phyloP scores from a whole-genome alignment of 2,329 filamentous ascomycete species.

The Fonsecaea nubica region DNA sequence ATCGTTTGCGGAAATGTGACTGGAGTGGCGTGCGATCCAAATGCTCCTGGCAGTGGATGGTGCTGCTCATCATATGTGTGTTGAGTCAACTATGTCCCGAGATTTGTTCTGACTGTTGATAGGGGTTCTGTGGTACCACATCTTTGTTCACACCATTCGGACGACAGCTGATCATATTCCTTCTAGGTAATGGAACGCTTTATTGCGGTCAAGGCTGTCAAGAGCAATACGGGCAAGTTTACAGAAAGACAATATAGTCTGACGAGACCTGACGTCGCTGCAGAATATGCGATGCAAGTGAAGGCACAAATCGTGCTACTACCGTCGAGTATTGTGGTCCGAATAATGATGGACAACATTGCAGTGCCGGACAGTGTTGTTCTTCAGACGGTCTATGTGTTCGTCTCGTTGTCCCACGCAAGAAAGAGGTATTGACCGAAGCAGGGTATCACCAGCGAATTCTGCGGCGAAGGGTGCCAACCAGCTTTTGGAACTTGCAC shows the following conservation, averaged over 20 bases:
- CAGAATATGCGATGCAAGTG: conserved; percentile 22
- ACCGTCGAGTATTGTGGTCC: conserved; percentile 21
- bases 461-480: conserved; percentile 11
- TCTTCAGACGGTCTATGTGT: conserved; percentile 11
- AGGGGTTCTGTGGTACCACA: conserved; percentile 28
- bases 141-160: not conserved
- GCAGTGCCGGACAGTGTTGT: conserved; percentile 22
- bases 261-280: not conserved
- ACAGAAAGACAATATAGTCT: not conserved
- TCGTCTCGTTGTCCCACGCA: not conserved
- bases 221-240: conserved; percentile 30
- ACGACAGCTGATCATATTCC: conserved; percentile 5
- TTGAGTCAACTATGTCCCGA: not conserved
- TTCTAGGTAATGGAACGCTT: conserved; percentile 28
- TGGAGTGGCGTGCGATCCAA: conserved; percentile 34
- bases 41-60: conserved; percentile 23
- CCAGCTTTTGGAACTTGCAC: conserved; percentile 2
- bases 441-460: conserved; percentile 5
- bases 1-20: conserved; percentile 34
- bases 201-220: conserved; percentile 40
- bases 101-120: conserved; percentile 6
- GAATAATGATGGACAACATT: conserved; percentile 7
- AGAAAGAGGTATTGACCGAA: not conserved
- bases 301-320: conserved; percentile 3
- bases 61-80: conserved; percentile 36